Evolutionary conservation across 805 yeast genomes (phyloP).

Genomic region (Teunomyces barrocoloradensis): DNA sequence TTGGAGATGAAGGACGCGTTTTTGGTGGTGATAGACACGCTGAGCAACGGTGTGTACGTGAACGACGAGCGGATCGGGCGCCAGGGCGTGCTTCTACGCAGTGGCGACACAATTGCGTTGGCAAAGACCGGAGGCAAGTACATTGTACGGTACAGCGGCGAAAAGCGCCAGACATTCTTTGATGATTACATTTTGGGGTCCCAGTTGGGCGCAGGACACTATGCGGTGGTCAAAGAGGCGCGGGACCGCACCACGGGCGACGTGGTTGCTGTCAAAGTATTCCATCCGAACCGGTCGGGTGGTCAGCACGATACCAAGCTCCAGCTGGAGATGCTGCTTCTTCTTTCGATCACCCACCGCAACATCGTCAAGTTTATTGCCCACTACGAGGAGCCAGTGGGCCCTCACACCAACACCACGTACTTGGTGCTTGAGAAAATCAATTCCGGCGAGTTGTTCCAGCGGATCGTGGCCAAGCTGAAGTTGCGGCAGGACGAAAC

Average conservation of each 20-base stretch:
- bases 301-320: constrained; percentile 32
- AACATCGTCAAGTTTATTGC: constrained; percentile 67
- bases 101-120: constrained; percentile 63
- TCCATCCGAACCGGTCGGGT: constrained; percentile 49
- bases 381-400: constrained; percentile 51
- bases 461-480: constrained; percentile 65
- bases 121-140: constrained; percentile 51
- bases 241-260: constrained; percentile 55
- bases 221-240: constrained; percentile 78
- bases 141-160: constrained; percentile 44
- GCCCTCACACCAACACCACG: constrained; percentile 51
- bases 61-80: constrained; percentile 55
- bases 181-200: constrained; percentile 57
- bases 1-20: constrained; percentile 18
- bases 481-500: constrained; percentile 62
- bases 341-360: constrained; percentile 64
- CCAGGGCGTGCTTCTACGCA: constrained; percentile 48
- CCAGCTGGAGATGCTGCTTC: constrained; percentile 64
- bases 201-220: constrained; percentile 73
- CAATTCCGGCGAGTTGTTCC: constrained; percentile 73
- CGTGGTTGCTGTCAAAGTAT: constrained; percentile 70
- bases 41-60: constrained; percentile 58
- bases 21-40: constrained; percentile 3
- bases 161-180: constrained; percentile 41
- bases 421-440: constrained; percentile 71